Percentiles rank a stretch among this genome's conserved stretches.
Evolutionary conservation across 129 eudicot genomes (phyloP).

Genomic region (Lonicera japonica): DNA sequence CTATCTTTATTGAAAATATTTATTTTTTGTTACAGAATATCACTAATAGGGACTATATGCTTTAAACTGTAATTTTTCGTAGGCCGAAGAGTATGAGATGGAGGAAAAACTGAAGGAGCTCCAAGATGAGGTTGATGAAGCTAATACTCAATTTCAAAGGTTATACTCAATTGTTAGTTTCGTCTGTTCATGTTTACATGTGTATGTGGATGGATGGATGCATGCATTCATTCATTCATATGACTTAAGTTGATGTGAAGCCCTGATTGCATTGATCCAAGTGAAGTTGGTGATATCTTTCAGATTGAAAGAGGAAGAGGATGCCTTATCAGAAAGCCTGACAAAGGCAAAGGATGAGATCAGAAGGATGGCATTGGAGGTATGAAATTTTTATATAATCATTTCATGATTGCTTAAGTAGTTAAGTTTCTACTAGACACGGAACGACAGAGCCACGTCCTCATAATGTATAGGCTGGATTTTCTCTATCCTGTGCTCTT

Average conservation of each 20-base stretch:
- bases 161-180: constrained; percentile 12
- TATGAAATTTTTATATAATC: constrained; percentile 2
- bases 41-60: not conserved
- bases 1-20: not conserved
- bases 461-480: not conserved
- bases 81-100: constrained; percentile 89
- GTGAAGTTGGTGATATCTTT: constrained; percentile 18
- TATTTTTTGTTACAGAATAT: not conserved
- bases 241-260: constrained; percentile 9
- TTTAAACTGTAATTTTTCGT: constrained; percentile 14
- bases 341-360: constrained; percentile 35
- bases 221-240: not conserved
- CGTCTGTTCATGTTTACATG: constrained; percentile 1
- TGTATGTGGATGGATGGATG: not conserved
- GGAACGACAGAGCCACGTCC: not conserved
- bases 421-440: not conserved
- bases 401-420: not conserved
- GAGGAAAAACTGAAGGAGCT: constrained; percentile 57
- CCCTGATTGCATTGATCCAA: constrained; percentile 19
- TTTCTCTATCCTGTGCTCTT: not conserved
- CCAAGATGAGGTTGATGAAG: constrained; percentile 52
- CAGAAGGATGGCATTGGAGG: constrained; percentile 36
- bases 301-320: constrained; percentile 62
- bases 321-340: constrained; percentile 37
- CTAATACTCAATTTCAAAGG: constrained; percentile 46